Base-by-base conservation (phyloP, 768 basidiomycete genomes). In the Lactifluus volemus region DNA sequence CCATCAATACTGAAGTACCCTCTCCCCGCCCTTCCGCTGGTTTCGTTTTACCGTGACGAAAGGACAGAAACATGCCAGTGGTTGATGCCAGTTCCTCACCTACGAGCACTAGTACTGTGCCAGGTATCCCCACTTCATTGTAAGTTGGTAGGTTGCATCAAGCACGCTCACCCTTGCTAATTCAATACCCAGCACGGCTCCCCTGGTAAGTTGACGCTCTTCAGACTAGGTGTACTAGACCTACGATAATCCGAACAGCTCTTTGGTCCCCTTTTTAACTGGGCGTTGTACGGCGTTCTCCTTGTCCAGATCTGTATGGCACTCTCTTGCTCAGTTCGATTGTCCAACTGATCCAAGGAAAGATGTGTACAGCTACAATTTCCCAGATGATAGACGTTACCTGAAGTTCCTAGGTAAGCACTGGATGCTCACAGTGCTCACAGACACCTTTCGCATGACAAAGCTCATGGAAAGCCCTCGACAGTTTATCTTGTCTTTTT, bases 311-410 rank as follows among this genome's bases (percentile, higher is more conserved):
- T 32, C 6, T 63, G 61, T 63, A 29, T 17, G 25, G 1, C 2
- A 29, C 14, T 9, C 19, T 3, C 12, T 21, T 21, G 7, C 19
- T n/a, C 4, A 2, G 11, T 36, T 11, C 5, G 9, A 36, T 34
- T 19, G 17, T 6, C 25, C 34, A 29, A 17, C 48, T n/a, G 14
- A 60, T 30, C 17, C 25, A n/a, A 19, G 15, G 4, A 9, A 34
- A 53, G 53, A 60, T 17, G 47, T 60, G 32, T 60, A 55, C 34
- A 55, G 53, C 25, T 60, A 53, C 38, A 54, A 60, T 30, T 60
- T 60, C 34, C 53, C 53, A 5, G 48, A 49, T 8, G 59, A 60
- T 38, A 55, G n/a, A 34, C 19, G 36, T 14, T 2, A 7, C 12
- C n/a, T 60, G 3, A 60, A 60, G 29, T 6, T 55, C 14, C 48